These are phyloP conservation scores for Emergomyces orientalis DNA, from an alignment of 2,329 filamentous ascomycete species.

Conservation along the genomic window DNA sequence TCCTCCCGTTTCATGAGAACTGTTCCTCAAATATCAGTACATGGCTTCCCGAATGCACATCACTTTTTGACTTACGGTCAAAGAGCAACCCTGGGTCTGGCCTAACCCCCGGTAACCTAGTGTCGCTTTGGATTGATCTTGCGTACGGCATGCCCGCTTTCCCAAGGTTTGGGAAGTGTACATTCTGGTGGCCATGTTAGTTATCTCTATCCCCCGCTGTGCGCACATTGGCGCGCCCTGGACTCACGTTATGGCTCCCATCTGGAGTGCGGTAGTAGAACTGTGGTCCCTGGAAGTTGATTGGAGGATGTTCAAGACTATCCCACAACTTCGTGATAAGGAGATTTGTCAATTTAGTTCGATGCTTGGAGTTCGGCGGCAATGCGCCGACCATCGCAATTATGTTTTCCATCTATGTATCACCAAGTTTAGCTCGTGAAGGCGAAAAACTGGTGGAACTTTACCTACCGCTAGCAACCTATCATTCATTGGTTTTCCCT, in stretches of 20 bases:
- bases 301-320: slow-evolving; percentile 26
- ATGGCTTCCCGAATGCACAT: neutral
- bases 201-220: neutral
- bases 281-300: slow-evolving; percentile 23
- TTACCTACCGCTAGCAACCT: slow-evolving; percentile 9
- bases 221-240: neutral
- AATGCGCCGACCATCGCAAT: slow-evolving; percentile 21
- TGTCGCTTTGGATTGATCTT: slow-evolving; percentile 16
- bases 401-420: slow-evolving; percentile 21
- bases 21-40: slow-evolving; percentile 6
- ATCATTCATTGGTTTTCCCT: slow-evolving; percentile 10
- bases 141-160: slow-evolving; percentile 19
- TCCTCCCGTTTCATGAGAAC: slow-evolving; percentile 15
- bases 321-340: slow-evolving; percentile 27
- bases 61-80: slow-evolving; percentile 13
- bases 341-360: slow-evolving; percentile 19
- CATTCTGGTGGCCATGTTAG: slow-evolving; percentile 10
- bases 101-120: slow-evolving; percentile 10
- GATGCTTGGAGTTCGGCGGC: slow-evolving; percentile 17
- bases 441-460: neutral
- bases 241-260: slow-evolving; percentile 16
- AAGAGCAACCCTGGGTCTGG: slow-evolving; percentile 19
- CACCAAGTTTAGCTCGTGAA: neutral
- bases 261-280: slow-evolving; percentile 25
- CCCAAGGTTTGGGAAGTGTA: slow-evolving; percentile 17